These are phyloP conservation scores for Schwanniomyces sp. DNA, from an alignment of 805 yeast genomes.

Conservation along the genomic window DNA sequence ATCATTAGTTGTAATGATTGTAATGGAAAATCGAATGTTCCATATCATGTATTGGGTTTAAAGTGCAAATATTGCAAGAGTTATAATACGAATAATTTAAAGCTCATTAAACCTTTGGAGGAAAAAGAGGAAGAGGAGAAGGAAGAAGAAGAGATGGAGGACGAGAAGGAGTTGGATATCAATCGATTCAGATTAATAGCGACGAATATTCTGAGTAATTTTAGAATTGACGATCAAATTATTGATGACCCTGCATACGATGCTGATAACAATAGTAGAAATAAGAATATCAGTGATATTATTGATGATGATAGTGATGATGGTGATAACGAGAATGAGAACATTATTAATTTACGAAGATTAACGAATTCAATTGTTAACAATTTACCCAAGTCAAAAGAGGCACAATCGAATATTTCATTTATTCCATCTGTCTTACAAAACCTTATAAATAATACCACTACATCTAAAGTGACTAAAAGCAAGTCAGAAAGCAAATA, in stretches of 20 bases:
- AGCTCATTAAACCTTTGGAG: slow-evolving; percentile 67
- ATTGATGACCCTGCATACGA: slow-evolving; percentile 24
- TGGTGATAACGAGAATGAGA: slow-evolving; percentile 22
- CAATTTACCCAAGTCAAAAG: slow-evolving; percentile 1
- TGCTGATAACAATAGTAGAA: slow-evolving; percentile 7
- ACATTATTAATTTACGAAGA: slow-evolving; percentile 26
- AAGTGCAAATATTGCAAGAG: slow-evolving; percentile 86
- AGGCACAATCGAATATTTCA: slow-evolving; percentile 22
- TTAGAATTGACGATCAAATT: slow-evolving; percentile 33
- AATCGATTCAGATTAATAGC: slow-evolving; percentile 28
- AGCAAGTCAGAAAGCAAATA: background rate
- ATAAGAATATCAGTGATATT: slow-evolving; percentile 3
- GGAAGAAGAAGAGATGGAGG: slow-evolving; percentile 4
- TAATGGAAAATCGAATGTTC: slow-evolving; percentile 71
- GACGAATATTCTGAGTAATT: slow-evolving; percentile 37
- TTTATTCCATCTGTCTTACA: slow-evolving; percentile 38
- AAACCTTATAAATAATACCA: slow-evolving; percentile 18
- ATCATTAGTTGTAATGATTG: slow-evolving; percentile 84
- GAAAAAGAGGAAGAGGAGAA: slow-evolving; percentile 33
- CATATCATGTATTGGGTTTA: slow-evolving; percentile 82
- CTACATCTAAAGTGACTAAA: background rate
- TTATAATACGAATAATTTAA: slow-evolving; percentile 78
- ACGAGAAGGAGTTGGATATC: slow-evolving; percentile 5
- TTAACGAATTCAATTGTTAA: slow-evolving; percentile 17
- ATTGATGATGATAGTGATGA: slow-evolving; percentile 14